Base-by-base conservation (phyloP, 192 early-diverging fungal genomes). In the Tieghemiomyces parasiticus region DNA sequence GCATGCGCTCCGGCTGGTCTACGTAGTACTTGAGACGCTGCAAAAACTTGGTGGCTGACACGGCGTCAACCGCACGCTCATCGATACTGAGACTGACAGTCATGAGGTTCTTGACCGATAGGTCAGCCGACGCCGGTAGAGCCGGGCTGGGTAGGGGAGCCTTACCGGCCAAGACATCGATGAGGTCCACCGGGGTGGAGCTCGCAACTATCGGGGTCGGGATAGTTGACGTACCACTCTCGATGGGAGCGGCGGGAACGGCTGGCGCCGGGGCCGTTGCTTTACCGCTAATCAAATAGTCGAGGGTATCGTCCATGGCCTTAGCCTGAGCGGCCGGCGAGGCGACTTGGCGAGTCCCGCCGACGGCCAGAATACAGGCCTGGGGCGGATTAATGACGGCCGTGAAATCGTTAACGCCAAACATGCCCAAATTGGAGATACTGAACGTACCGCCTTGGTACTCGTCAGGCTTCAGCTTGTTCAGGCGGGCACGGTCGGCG, bases 371-470 rank as follows among this genome's bases (percentile, higher is more conserved):
- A 28, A 87, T 83, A 0, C 73, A 60, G 2, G 82, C 65, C 19
- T 75, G 78, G 8, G 78, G 81, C 6, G 78, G 78, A 67, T 78
- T 80, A 67, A 78, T 79, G 55, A 78, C 81, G 25, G 78, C 77
- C 10, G 72, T 70, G 64, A 81, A 79, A 59, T 65, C 58, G 60
- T 77, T 71, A 30, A 32, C 31, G 32, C 74, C 78, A 60, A 69
- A 81, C 78, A 81, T 81, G 35, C 77, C 79, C 31, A 81, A 62
- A 67, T 79, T 79, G 16, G 14, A 53, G 75, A 76, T 64, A 81
- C 81, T 30, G 75, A 75, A 65, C 78, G 79, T 2, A 75, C 65
- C n/a, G 75, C 77, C 79, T 60, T 81, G 75, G 59, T 81, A 65
- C 24, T 79, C 77, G 26, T 63, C 62, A 1, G 80, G 61, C 69